Evolutionary conservation across 2,329 filamentous ascomycete genomes (phyloP).

Genomic region (Xylaria sp.): DNA sequence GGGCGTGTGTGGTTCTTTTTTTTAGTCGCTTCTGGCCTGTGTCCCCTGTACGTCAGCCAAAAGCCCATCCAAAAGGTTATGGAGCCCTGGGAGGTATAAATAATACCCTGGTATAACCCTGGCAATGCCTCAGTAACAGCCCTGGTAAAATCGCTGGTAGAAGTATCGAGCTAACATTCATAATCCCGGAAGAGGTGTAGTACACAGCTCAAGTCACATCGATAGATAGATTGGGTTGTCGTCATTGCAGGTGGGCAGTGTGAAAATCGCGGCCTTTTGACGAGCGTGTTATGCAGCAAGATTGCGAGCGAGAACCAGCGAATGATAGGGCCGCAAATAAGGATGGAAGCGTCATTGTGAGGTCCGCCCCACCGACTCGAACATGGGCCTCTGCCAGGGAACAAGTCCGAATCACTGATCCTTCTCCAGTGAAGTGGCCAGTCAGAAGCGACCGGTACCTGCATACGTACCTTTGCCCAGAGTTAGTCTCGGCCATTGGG

Average conservation of each 20-base stretch:
- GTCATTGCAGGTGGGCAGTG: constrained; percentile 5
- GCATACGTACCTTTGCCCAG: constrained; percentile 38
- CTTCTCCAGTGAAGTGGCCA: constrained; percentile 15
- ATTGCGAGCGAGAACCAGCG: constrained; percentile 18
- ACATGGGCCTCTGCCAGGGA: constrained; percentile 32
- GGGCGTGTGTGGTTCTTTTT: too few species aligned
- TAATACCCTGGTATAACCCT: too few species aligned
- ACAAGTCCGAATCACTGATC: constrained; percentile 16
- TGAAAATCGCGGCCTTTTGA: constrained; percentile 15
- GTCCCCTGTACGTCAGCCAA: too few species aligned
- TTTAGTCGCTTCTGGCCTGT: too few species aligned
- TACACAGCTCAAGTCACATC: neutral
- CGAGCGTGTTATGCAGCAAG: constrained; percentile 13
- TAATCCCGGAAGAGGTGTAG: too few species aligned
- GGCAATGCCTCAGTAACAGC: too few species aligned
- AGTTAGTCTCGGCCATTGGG: constrained; percentile 20
- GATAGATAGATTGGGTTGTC: constrained; percentile 19
- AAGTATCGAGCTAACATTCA: too few species aligned
- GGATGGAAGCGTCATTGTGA: constrained; percentile 33
- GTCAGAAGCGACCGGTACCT: constrained; percentile 44
- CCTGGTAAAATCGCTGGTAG: too few species aligned
- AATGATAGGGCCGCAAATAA: constrained; percentile 16
- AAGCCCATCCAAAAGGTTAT: too few species aligned
- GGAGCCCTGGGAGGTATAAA: too few species aligned
- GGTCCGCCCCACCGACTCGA: constrained; percentile 14